A percentile compares a stretch with the other conserved stretches of the same genome.
Conservation (phyloP, 129 eudicot genomes). For the Smallanthus sonchifolius region DNA sequence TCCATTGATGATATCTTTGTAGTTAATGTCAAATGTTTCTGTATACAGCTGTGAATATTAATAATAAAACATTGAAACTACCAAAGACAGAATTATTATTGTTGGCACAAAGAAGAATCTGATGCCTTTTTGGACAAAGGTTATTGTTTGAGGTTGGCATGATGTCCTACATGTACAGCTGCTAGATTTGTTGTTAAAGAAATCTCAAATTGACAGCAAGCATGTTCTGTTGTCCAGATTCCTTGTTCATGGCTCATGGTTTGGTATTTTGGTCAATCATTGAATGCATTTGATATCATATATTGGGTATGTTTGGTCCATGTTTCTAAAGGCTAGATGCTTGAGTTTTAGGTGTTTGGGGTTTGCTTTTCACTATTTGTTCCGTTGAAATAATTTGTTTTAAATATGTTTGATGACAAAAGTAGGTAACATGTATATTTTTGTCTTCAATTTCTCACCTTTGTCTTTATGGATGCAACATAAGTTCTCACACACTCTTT, state of each 20-base stretch:
- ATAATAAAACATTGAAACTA: conserved; percentile 23
- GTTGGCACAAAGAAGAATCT: conserved; percentile 28
- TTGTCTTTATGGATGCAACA: too few relatives aligned
- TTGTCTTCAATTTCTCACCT: too few relatives aligned
- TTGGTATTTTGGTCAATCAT: not conserved
- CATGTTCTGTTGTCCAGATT: conserved; percentile 23
- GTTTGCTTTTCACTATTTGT: not conserved
- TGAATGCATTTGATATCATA: not conserved
- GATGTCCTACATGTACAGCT: conserved; percentile 27
- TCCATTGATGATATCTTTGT: not conserved
- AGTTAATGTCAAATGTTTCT: conserved; percentile 16
- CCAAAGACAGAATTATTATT: conserved; percentile 17
- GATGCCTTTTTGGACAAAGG: conserved; percentile 23
- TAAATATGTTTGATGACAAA: not conserved
- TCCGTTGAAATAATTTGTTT: not conserved
- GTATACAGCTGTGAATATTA: conserved; percentile 22
- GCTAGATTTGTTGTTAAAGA: conserved; percentile 17
- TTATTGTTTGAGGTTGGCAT: conserved; percentile 27
- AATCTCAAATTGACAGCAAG: conserved; percentile 23
- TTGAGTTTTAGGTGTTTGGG: not conserved
- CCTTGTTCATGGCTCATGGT: conserved; percentile 4
- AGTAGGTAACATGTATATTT: too few relatives aligned
- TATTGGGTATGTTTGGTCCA: not conserved
- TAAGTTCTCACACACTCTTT: too few relatives aligned
- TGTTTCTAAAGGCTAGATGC: not conserved